Percentiles rank a stretch among this genome's conserved stretches.
These are phyloP conservation scores for Talaromyces liani DNA, from an alignment of 495 filamentous ascomycete genomes.

Conservation along the genomic window DNA sequence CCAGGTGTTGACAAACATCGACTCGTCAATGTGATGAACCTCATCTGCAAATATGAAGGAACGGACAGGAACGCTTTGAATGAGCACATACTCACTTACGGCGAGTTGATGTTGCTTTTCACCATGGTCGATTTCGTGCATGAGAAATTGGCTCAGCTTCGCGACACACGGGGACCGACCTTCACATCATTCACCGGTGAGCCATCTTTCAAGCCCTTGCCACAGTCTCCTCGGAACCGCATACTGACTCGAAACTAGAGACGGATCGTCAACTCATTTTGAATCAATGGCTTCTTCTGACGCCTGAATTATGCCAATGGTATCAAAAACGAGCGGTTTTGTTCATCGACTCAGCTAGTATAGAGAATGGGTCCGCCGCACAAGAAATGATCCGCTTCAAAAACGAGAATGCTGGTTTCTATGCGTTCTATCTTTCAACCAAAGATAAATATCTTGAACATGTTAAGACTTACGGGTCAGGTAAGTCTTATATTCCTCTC, in stretches of 20 bases:
- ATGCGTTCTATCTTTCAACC: not conserved
- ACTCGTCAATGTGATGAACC: not conserved
- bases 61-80: not conserved
- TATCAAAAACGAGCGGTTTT: not conserved
- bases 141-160: not conserved
- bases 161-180: not conserved
- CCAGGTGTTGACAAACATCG: not conserved
- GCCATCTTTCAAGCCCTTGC: not conserved
- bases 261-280: not conserved
- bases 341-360: not conserved
- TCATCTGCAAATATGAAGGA: not conserved
- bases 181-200: not conserved
- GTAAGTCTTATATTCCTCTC: not conserved
- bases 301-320: not conserved
- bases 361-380: not conserved
- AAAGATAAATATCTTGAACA: not conserved
- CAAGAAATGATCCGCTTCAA: not conserved
- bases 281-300: not conserved
- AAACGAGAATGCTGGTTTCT: conserved; percentile 1
- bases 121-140: conserved; percentile 1
- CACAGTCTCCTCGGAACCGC: not conserved
- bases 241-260: not conserved
- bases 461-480: not conserved
- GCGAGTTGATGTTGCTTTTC: not conserved
- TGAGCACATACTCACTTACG: not conserved